Evolutionary conservation across 169 alveolate species (phyloP).

Genomic region (Cryptosporidium baileyi): DNA sequence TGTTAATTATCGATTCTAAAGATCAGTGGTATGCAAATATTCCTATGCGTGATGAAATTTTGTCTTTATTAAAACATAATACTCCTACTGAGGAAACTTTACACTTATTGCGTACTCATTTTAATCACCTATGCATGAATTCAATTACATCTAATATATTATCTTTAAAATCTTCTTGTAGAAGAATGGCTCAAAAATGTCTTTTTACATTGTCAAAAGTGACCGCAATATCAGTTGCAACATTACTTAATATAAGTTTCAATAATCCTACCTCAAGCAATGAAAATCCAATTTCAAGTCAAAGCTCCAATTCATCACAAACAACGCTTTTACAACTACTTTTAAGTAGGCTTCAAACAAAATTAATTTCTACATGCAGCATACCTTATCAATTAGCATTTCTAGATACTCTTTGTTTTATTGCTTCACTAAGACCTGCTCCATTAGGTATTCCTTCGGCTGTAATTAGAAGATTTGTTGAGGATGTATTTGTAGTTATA

Average conservation of each 20-base stretch:
- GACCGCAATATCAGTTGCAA: constrained; percentile 53
- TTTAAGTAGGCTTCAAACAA: constrained; percentile 61
- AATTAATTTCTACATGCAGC: constrained; percentile 59
- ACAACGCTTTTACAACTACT: constrained; percentile 41
- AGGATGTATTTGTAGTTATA: constrained; percentile 29
- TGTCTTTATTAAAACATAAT: neutral
- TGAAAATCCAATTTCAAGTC: neutral
- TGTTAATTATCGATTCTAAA: constrained; percentile 25
- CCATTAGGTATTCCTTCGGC: constrained; percentile 64
- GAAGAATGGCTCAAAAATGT: constrained; percentile 69
- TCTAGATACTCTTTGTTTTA: constrained; percentile 47
- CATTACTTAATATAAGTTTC: constrained; percentile 27
- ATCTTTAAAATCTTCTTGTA: constrained; percentile 46
- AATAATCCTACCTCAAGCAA: neutral
- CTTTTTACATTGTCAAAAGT: constrained; percentile 10
- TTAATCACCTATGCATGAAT: constrained; percentile 24
- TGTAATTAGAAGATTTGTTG: constrained; percentile 55
- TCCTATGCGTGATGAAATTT: constrained; percentile 1
- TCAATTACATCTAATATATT: constrained; percentile 39
- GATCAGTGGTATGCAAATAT: constrained; percentile 8
- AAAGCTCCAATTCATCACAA: neutral
- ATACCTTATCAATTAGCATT: constrained; percentile 60
- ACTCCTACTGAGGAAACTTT: constrained; percentile 15
- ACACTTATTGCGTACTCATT: neutral
- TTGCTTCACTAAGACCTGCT: constrained; percentile 46